Evolutionary conservation across 1,284 basidiomycete genomes (phyloP), one percentile per base, ranked within the genome.

Genomic region (Sporisorium scitamineum): DNA sequence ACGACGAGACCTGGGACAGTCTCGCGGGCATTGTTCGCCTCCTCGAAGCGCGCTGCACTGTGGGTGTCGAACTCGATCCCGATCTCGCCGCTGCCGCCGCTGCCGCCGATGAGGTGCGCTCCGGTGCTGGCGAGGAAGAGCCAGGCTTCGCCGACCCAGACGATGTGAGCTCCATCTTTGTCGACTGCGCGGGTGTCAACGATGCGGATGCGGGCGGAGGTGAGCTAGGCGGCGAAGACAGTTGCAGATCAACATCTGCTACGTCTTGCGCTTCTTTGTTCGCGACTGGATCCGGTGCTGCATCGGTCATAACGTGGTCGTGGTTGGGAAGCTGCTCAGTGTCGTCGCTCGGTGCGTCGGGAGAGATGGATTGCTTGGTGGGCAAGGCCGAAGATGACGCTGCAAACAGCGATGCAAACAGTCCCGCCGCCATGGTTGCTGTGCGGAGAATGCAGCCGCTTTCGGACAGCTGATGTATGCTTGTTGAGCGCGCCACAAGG

Each of bases 21-120:
- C 79, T 60, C 0, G 76, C 73, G 1, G 79, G 79, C 79, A 80
- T 76, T 34, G 57, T 69, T 13, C 73, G 52, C 16, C 73, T 54
- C 8, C 69, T 62, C 24, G 62, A 71, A n/a, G 62, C 41, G 20
- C 69, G 62, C 24, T 71, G 69, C 13, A 27, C 52, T 16, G 52
- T 45, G 2, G 62, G 26, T 29, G 69, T 50, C 3, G 61, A 59
- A 11, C 51, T 34, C n/a, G 66, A 41, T 2, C 11, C 59, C 24
- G 54, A n/a, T 10, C 44, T 42, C 8, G 27, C 16, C 16, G n/a
- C n/a, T n/a, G n/a, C n/a, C n/a, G n/a, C n/a, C n/a, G n/a, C 39
- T 9, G n/a, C 16, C 1, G 51, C 26, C 8, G 52, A 10, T 1
- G 37, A 20, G 4, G 37, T 26, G 20, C 24, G 44, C 20, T 58